Base-by-base conservation (phyloP, 2,329 filamentous ascomycete species). In the Sclerotinia minor region DNA sequence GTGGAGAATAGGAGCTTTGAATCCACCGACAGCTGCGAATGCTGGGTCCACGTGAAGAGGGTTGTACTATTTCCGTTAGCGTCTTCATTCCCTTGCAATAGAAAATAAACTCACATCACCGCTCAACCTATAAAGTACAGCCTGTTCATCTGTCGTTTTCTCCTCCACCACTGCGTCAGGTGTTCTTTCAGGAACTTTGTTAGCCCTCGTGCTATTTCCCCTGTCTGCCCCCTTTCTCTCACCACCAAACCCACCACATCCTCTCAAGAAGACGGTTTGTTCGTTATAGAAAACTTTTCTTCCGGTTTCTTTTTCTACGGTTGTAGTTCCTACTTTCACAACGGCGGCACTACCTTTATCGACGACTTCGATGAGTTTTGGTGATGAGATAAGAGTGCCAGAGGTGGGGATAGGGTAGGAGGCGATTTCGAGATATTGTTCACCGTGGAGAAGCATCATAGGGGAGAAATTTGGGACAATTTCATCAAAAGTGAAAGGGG, bases 381-480 rank as follows among this genome's bases (percentile, higher is more conserved):
- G 90, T 76, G 88, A 87, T 68, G 90, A 92, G 74, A 91, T 79
- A 61, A 96, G 89, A 68, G 87, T 89, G 63, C 86, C 93, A 67
- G 89, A 85, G 44, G 94, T 97, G 47, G 94, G 94, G 75, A 98
- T 91, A 52, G 95, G 95, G 82, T 89, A 96, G 80, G 94, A 92
- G 78, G 89, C 88, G 76, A 99, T 86, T 81, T 99, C 95, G 72
- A 99, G 92, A 82, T 94, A 99, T 80, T 99, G 95, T 84, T 99
- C 95, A 77, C 95, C 95, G 82, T 99, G 95, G 32, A 99, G 90
- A 63, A 99, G 88, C 93, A 97, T 97, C 92, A 97, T 97, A 70
- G 94, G 94, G 49, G 88, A 92, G 84, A 97, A 99, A 84, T 98
- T 96, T 79, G 94, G 93, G 38, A 98, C 90, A 70, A 99, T 86